phyloP scores from a whole-genome alignment of 2,329 filamentous ascomycete species.

The Cladophialophora psammophila region DNA sequence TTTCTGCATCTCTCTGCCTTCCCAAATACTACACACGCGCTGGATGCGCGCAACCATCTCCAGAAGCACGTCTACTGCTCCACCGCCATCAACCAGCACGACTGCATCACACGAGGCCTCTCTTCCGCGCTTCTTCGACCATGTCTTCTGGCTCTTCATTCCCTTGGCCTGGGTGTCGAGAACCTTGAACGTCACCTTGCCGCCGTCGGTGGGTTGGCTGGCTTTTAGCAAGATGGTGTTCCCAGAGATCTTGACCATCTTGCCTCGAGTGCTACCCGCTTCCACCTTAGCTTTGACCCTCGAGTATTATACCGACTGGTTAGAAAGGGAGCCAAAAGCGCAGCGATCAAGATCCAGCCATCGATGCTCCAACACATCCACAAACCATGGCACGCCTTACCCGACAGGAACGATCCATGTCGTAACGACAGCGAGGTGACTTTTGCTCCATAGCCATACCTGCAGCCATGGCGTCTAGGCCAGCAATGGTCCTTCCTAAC shows the following conservation, averaged over 20 bases:
- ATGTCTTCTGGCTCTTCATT: slow-evolving; percentile 14
- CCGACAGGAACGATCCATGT: slow-evolving; percentile 7
- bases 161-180: not conserved
- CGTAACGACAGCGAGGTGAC: slow-evolving; percentile 9
- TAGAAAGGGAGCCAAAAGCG: not conserved
- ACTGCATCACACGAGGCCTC: slow-evolving; percentile 7
- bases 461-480: slow-evolving; percentile 7
- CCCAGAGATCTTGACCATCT: slow-evolving; percentile 11
- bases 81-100: not conserved
- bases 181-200: slow-evolving; percentile 11
- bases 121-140: slow-evolving; percentile 14
- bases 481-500: not conserved
- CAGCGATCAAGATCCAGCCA: slow-evolving; percentile 4
- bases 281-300: no score
- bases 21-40: not conserved
- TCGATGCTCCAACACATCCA: slow-evolving; percentile 10
- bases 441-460: slow-evolving; percentile 5
- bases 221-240: slow-evolving; percentile 8
- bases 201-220: not conserved
- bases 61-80: slow-evolving; percentile 1
- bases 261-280: not conserved
- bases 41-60: slow-evolving; percentile 13
- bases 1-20: slow-evolving; percentile 14
- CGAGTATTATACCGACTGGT: no score
- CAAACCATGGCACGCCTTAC: slow-evolving; percentile 6